Conservation (phyloP, 768 basidiomycete genomes). For the Favolaschia claudopus region DNA sequence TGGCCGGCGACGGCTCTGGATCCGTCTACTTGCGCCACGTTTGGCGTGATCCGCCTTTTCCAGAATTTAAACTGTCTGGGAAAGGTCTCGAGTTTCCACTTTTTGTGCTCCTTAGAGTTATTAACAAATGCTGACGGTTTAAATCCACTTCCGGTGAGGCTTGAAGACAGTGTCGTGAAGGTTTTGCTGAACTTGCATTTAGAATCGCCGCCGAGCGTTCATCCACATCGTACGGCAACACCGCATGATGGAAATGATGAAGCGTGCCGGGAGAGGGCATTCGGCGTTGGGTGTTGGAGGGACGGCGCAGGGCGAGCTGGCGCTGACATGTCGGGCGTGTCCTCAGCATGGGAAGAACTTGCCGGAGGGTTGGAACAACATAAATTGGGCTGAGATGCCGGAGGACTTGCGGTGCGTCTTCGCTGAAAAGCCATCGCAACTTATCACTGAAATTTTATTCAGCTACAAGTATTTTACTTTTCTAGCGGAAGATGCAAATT, state of each 20-base stretch:
- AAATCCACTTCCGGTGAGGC: background rate
- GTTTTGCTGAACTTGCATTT: too few species aligned
- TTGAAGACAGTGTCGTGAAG: too few species aligned
- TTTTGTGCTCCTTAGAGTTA: background rate
- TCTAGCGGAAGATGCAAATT: background rate
- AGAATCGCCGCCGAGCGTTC: background rate
- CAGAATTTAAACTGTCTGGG: background rate
- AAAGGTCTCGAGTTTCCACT: background rate
- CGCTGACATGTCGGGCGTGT: constrained; percentile 10
- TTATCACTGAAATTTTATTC: background rate
- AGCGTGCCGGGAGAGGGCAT: constrained; percentile 2
- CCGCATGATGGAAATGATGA: background rate
- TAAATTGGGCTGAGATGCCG: background rate
- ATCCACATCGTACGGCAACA: background rate
- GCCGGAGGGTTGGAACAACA: background rate
- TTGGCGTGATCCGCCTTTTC: constrained; percentile 3
- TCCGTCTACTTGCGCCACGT: background rate
- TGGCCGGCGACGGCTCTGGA: constrained; percentile 5
- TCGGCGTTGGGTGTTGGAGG: background rate
- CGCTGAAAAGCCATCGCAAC: too few species aligned
- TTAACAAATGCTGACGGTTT: constrained; percentile 4
- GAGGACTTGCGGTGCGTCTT: background rate
- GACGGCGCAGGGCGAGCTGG: constrained; percentile 1
- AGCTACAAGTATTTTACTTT: background rate
- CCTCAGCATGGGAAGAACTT: constrained; percentile 6